Evolutionary conservation across 2,329 filamentous ascomycete genomes (phyloP).

Genomic region (Diaporthe sp.): DNA sequence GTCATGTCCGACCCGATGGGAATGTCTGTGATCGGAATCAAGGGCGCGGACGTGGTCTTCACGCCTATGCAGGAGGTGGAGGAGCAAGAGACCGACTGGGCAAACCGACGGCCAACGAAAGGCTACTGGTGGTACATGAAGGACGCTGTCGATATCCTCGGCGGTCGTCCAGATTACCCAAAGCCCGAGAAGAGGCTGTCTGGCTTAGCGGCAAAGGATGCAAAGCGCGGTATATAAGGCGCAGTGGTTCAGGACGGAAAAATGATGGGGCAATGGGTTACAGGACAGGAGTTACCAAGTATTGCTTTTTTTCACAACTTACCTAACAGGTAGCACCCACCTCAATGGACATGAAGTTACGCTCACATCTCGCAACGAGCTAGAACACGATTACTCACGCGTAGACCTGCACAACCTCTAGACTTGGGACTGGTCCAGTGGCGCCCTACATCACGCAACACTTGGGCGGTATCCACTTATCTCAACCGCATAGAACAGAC

Average conservation of each 20-base stretch:
- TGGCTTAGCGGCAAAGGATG: slow-evolving; percentile 71
- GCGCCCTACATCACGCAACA: neutral
- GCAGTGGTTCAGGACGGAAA: slow-evolving; percentile 20
- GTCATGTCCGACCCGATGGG: slow-evolving; percentile 82
- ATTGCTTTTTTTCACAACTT: slow-evolving; percentile 30
- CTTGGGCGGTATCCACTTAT: too few species aligned
- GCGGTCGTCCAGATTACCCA: slow-evolving; percentile 74
- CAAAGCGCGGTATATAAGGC: slow-evolving; percentile 65
- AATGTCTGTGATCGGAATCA: slow-evolving; percentile 89
- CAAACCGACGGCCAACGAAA: slow-evolving; percentile 84
- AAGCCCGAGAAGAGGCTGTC: slow-evolving; percentile 64
- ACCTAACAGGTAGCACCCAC: slow-evolving; percentile 17
- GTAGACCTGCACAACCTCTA: neutral
- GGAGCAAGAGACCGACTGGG: slow-evolving; percentile 91
- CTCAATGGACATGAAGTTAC: slow-evolving; percentile 29
- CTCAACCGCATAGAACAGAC: neutral
- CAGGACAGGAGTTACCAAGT: slow-evolving; percentile 32
- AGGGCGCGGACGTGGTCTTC: slow-evolving; percentile 91
- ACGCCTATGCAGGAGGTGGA: slow-evolving; percentile 85
- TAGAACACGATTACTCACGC: neutral
- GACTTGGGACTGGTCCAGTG: neutral
- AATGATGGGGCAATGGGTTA: slow-evolving; percentile 6
- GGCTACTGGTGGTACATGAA: slow-evolving; percentile 90
- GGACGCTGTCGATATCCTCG: slow-evolving; percentile 86
- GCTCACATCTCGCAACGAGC: neutral